Base-by-base conservation (phyloP, 768 basidiomycete species). In the Russula sp. region DNA sequence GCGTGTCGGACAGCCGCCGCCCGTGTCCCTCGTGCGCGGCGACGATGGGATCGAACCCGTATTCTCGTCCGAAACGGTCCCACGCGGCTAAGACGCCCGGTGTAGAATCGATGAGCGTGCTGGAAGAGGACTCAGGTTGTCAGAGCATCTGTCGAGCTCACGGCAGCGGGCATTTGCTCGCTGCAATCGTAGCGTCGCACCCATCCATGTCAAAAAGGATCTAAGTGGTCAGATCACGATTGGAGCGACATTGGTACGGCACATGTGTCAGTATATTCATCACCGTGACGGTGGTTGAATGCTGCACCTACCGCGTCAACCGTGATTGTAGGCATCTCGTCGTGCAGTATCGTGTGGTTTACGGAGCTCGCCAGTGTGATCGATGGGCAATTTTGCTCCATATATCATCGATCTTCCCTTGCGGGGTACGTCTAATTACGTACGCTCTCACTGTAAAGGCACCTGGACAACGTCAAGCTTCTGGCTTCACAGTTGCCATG, bases 41-140 rank as follows among this genome's bases (percentile, higher is more conserved):
- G 13, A 70, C 69, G 16, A 73, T 65, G 1, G 80, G 80, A 35
- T 86, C 76, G 68, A 77, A 71, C 63, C 75, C 72, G 65, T 91
- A 91, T 61, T 88, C 80, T 47, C 74, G 76, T 45, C 80, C 78
- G 71, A 91, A 94, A 50, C 76, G 82, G 55, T 82, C 76, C 92
- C 92, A 94, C 8, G 89, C 87, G 63, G 80, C 80, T 55, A 84
- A 66, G n/a, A 93, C 87, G 4, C 91, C 92, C 1, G 89, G 89
- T 5, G 91, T 93, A 2, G 90, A 91, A 74, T 93, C 90, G 70
- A 88, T 82, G 62, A 88, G 79, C 6, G 87, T 90, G 47, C 87
- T 89, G 69, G 13, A 53, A 60, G 16, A 45, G 27, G 47, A n/a
- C 37, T 18, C 16, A 37, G 52, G 44, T 56, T 49, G 39, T 47